Conservation (phyloP, 495 filamentous ascomycete genomes). For the Friedmanniomyces simplex region DNA sequence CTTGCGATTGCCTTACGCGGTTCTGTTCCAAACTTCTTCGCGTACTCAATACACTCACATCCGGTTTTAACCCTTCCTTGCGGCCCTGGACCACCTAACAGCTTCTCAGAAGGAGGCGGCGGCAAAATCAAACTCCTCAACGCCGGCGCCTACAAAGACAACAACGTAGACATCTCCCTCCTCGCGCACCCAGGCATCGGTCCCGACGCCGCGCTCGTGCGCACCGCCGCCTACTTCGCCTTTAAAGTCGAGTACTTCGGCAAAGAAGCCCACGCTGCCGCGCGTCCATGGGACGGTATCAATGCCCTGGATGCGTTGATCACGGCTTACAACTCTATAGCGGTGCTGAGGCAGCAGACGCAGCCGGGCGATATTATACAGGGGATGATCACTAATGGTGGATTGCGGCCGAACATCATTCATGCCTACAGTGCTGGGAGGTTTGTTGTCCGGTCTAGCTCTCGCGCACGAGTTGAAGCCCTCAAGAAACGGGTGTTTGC, state of each 20-base stretch:
- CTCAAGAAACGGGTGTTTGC: conserved; percentile 42
- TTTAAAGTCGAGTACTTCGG: conserved; percentile 44
- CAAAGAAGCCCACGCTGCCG: conserved; percentile 46
- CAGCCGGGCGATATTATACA: conserved; percentile 51
- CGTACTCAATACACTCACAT: neutral
- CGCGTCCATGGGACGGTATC: conserved; percentile 53
- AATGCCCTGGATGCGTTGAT: conserved; percentile 57
- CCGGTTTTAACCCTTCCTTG: neutral
- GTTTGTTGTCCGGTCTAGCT: conserved; percentile 16
- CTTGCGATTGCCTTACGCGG: neutral
- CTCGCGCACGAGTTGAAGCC: conserved; percentile 23
- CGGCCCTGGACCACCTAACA: neutral
- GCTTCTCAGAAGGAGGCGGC: conserved; percentile 43
- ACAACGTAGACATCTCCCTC: conserved; percentile 49
- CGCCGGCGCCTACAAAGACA: conserved; percentile 48
- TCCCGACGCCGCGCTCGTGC: conserved; percentile 35
- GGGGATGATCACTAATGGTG: conserved; percentile 48
- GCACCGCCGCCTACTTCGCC: conserved; percentile 40
- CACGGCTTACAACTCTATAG: conserved; percentile 50
- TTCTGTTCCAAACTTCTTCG: neutral
- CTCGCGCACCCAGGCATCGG: conserved; percentile 47
- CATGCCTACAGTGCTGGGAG: conserved; percentile 39
- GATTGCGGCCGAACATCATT: conserved; percentile 52
- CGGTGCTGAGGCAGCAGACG: conserved; percentile 53
- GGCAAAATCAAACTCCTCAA: conserved; percentile 58